Conservation (phyloP, 495 filamentous ascomycete species). For the Penicillium bialowiezense region DNA sequence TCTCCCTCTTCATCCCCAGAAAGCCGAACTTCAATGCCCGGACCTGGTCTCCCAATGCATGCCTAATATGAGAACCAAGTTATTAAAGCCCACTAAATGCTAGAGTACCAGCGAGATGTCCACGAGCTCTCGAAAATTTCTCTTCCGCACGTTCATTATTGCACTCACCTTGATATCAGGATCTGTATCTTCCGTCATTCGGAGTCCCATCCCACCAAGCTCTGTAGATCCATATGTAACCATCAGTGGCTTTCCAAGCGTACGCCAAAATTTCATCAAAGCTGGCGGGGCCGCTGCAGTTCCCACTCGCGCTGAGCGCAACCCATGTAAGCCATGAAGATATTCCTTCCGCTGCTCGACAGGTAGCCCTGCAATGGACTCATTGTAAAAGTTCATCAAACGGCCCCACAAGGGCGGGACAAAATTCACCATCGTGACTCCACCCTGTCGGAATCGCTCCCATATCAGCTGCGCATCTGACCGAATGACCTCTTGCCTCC, state of each 20-base stretch:
- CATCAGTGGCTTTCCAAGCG: neutral
- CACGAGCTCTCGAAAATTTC: too few relatives aligned
- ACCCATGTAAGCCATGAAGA: neutral
- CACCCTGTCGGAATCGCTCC: neutral
- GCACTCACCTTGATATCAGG: neutral
- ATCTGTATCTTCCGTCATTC: neutral
- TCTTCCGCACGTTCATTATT: too few relatives aligned
- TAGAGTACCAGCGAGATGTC: too few relatives aligned
- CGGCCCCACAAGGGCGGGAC: neutral
- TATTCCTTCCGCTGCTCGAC: neutral
- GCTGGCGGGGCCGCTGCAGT: neutral
- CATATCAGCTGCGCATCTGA: neutral
- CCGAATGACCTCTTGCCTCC: neutral
- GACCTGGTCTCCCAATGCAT: neutral
- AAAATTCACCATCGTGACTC: neutral
- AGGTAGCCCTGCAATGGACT: neutral
- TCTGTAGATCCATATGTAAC: neutral
- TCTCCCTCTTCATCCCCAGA: neutral
- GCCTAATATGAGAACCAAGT: neutral
- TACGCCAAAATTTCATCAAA: neutral
- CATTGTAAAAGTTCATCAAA: neutral
- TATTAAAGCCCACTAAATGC: too few relatives aligned
- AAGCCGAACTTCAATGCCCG: neutral
- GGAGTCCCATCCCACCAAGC: neutral
- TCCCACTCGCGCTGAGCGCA: neutral